phyloP scores from a whole-genome alignment of 2,329 filamentous ascomycete species.

The Sclerotinia trifoliorum region DNA sequence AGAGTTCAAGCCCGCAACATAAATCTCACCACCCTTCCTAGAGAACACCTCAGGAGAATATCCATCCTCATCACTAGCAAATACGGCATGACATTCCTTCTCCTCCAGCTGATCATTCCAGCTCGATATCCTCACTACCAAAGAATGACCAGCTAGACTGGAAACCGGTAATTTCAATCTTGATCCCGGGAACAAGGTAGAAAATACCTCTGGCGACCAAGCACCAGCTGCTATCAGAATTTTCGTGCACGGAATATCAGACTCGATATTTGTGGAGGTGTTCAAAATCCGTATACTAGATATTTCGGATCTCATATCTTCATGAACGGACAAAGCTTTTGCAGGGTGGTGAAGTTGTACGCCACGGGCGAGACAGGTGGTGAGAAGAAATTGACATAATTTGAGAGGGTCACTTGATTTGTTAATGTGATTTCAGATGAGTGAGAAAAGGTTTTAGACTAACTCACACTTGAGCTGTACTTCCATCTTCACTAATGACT shows the following conservation, averaged over 20 bases:
- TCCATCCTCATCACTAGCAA: slow-evolving; percentile 48
- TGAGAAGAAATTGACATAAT: slow-evolving; percentile 65
- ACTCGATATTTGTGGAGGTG: slow-evolving; percentile 46
- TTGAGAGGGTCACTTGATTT: slow-evolving; percentile 59
- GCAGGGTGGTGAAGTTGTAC: slow-evolving; percentile 67
- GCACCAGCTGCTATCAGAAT: slow-evolving; percentile 67
- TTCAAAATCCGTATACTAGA: slow-evolving; percentile 52
- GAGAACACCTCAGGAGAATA: slow-evolving; percentile 73
- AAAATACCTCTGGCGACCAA: slow-evolving; percentile 69
- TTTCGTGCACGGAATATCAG: slow-evolving; percentile 59
- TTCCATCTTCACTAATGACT: slow-evolving; percentile 59
- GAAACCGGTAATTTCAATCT: slow-evolving; percentile 54
- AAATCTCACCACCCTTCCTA: slow-evolving; percentile 65
- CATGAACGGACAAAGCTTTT: slow-evolving; percentile 51
- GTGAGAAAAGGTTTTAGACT: neutral
- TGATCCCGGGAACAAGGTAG: slow-evolving; percentile 60
- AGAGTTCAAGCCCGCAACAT: slow-evolving; percentile 70
- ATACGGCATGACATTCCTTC: slow-evolving; percentile 64
- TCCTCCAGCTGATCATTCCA: slow-evolving; percentile 46
- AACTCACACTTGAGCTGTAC: slow-evolving; percentile 63
- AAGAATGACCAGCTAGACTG: slow-evolving; percentile 68
- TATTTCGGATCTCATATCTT: slow-evolving; percentile 51
- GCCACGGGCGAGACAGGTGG: slow-evolving; percentile 55
- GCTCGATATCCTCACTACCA: slow-evolving; percentile 62
- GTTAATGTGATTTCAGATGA: neutral